Conservation (phyloP, 495 filamentous ascomycete species). For the Letharia lupina region DNA sequence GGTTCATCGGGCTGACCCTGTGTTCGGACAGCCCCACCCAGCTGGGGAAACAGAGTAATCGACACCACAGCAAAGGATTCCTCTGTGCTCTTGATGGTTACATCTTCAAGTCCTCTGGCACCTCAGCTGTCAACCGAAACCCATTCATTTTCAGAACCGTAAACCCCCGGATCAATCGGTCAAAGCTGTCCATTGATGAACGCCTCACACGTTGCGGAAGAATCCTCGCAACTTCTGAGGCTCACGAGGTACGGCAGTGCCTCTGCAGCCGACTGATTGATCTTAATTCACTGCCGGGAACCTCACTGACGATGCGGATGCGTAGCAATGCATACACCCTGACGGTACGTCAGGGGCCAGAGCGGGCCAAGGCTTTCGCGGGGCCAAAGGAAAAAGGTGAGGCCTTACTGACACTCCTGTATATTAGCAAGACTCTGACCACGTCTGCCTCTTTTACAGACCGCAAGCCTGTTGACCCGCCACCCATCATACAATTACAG, state of each 20-base stretch:
- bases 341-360: conserved; percentile 46
- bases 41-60: background rate
- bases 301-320: conserved; percentile 26
- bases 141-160: conserved; percentile 11
- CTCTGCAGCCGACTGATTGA: conserved; percentile 11
- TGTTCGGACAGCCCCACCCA: conserved; percentile 3
- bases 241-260: conserved; percentile 23
- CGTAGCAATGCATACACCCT: conserved; percentile 38
- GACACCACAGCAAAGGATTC: conserved; percentile 7
- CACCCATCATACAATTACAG: conserved; percentile 79
- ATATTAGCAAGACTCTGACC: background rate
- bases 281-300: conserved; percentile 1
- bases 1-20: conserved; percentile 4
- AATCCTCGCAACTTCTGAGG: conserved; percentile 13
- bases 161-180: conserved; percentile 2
- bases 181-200: conserved; percentile 13
- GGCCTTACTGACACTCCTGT: background rate
- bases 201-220: conserved; percentile 13
- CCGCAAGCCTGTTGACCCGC: conserved; percentile 91
- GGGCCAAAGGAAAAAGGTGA: conserved; percentile 53
- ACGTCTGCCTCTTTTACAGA: conserved; percentile 41
- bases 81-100: conserved; percentile 9
- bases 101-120: conserved; percentile 10
- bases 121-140: conserved; percentile 11
- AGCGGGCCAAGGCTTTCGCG: conserved; percentile 43